Percentiles rank a stretch among this genome's conserved stretches.
phyloP scores from a whole-genome alignment of 495 filamentous ascomycete species.

The Penicillium verhagenii region DNA sequence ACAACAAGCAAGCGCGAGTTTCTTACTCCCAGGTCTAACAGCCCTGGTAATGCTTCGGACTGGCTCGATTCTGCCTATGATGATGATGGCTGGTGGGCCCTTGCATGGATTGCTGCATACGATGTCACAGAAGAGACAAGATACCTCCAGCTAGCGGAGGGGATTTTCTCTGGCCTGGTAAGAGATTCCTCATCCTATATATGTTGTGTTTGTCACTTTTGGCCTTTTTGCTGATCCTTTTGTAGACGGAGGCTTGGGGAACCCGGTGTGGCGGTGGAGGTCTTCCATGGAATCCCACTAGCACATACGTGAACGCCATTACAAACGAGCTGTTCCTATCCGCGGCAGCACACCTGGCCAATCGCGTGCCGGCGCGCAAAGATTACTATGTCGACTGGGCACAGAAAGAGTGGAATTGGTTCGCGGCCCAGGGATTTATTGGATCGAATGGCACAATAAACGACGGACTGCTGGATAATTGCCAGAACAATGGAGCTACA shows the following conservation, averaged over 20 bases:
- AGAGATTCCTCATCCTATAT: neutral
- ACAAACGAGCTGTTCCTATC: constrained; percentile 73
- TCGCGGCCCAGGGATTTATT: constrained; percentile 62
- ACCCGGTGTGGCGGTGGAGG: constrained; percentile 49
- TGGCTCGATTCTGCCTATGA: constrained; percentile 65
- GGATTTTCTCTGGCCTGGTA: constrained; percentile 61
- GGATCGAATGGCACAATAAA: constrained; percentile 65
- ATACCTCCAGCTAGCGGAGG: constrained; percentile 56
- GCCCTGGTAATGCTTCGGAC: constrained; percentile 19
- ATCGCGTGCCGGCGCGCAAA: constrained; percentile 52
- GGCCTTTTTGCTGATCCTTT: constrained; percentile 4
- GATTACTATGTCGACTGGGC: constrained; percentile 58
- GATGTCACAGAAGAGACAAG: constrained; percentile 54
- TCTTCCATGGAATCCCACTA: constrained; percentile 66
- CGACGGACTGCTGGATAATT: constrained; percentile 62
- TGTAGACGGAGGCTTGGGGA: constrained; percentile 46
- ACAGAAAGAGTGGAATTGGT: constrained; percentile 64
- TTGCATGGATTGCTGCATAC: constrained; percentile 64
- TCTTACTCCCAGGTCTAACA: constrained; percentile 3
- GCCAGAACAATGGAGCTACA: constrained; percentile 62
- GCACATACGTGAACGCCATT: constrained; percentile 65
- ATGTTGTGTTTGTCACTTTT: neutral
- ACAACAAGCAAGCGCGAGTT: constrained; percentile 2
- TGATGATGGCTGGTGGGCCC: constrained; percentile 73
- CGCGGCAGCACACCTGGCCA: constrained; percentile 71